These are phyloP conservation scores for Miscanthus sacchariflorus DNA, from an alignment of 202 grass and related monocot species.

Conservation along the genomic window DNA sequence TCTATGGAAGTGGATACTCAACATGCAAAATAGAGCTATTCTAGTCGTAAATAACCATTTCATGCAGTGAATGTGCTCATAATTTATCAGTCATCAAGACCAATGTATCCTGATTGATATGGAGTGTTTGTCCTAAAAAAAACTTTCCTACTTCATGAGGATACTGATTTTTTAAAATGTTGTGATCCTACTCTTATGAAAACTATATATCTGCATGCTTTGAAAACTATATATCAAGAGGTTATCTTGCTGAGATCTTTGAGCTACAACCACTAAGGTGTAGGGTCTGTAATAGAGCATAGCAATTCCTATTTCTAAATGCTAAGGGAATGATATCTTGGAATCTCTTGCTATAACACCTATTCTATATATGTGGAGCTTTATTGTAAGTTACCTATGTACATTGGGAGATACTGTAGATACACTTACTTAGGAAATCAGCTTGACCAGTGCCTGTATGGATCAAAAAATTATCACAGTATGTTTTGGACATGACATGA, in stretches of 20 bases:
- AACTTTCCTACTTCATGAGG: constrained; percentile 26
- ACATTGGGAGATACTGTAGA: not conserved
- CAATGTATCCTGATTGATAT: constrained; percentile 38
- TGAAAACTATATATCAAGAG: constrained; percentile 25
- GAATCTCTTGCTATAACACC: constrained; percentile 21
- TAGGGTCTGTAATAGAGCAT: not conserved
- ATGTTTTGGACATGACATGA: constrained; percentile 39
- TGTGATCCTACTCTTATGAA: not conserved
- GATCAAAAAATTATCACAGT: constrained; percentile 28
- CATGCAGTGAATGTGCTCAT: constrained; percentile 20
- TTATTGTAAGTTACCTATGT: constrained; percentile 1
- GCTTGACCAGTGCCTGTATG: not conserved
- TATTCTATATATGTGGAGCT: constrained; percentile 17
- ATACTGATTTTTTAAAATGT: constrained; percentile 32
- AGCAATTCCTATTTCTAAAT: constrained; percentile 17
- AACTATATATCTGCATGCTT: not conserved
- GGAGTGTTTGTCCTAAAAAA: constrained; percentile 46
- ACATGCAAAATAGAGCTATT: constrained; percentile 32
- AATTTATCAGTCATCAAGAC: constrained; percentile 38
- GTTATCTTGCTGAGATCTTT: not conserved
- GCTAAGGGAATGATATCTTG: not conserved
- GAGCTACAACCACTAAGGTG: not conserved
- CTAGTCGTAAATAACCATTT: constrained; percentile 30
- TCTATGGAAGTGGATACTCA: constrained; percentile 41
- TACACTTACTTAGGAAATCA: constrained; percentile 3